Percentiles rank a stretch among this genome's conserved stretches.
Evolutionary conservation across 2,329 filamentous ascomycete species (phyloP).

Genomic region (Aureobasidium sp.): DNA sequence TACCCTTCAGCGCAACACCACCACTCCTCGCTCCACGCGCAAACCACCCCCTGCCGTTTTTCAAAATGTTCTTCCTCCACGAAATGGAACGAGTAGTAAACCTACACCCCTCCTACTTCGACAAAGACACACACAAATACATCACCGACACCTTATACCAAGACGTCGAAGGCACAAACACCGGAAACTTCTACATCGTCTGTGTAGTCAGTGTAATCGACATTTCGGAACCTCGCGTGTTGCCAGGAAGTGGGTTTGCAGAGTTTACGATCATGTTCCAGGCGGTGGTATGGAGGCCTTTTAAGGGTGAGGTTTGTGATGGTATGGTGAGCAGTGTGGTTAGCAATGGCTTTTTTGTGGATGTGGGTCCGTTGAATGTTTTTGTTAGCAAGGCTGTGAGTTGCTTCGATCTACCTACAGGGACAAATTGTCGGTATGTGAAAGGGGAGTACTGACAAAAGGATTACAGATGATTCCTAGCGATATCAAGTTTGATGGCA

Average conservation of each 20-base stretch:
- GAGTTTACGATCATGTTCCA: constrained; percentile 94
- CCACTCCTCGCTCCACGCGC: neutral
- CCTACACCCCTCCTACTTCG: constrained; percentile 95
- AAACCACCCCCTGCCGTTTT: neutral
- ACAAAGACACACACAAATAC: constrained; percentile 84
- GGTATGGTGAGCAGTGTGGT: constrained; percentile 89
- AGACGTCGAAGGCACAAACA: constrained; percentile 92
- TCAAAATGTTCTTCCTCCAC: constrained; percentile 90
- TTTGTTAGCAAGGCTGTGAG: constrained; percentile 79
- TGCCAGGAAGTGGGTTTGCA: constrained; percentile 83
- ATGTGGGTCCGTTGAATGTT: constrained; percentile 68
- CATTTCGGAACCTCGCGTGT: constrained; percentile 77
- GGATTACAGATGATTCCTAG: constrained; percentile 69
- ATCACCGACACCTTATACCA: constrained; percentile 83
- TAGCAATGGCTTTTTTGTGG: constrained; percentile 82
- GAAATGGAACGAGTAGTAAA: constrained; percentile 92
- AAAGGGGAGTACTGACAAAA: neutral
- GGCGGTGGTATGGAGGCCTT: constrained; percentile 94
- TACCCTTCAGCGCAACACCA: neutral
- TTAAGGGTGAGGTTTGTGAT: constrained; percentile 97
- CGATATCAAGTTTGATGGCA: constrained; percentile 90
- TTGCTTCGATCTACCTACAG: constrained; percentile 18
- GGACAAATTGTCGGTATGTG: neutral
- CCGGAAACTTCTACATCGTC: constrained; percentile 94
- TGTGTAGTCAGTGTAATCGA: constrained; percentile 96